Percentiles rank a stretch among this genome's conserved stretches.
Evolutionary conservation across 2,329 filamentous ascomycete genomes (phyloP).

Genomic region (Dothideomycetes sp.): DNA sequence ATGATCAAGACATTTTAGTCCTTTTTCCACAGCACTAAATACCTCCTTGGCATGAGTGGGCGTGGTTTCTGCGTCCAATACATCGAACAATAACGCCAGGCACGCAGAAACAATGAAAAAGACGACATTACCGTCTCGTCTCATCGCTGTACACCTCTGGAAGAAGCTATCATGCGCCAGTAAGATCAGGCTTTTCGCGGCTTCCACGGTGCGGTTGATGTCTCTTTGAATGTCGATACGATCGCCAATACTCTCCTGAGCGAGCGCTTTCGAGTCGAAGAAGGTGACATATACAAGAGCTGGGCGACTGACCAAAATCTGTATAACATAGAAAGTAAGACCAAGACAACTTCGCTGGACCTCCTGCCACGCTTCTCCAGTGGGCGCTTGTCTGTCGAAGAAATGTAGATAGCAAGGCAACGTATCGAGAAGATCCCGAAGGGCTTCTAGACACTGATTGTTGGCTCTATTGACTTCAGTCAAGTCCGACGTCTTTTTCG

Average conservation of each 20-base stretch:
- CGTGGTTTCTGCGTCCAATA: constrained; percentile 10
- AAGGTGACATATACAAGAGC: constrained; percentile 11
- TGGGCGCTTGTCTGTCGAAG: neutral
- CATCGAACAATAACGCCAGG: constrained; percentile 8
- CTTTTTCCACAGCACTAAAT: constrained; percentile 6
- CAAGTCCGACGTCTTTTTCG: neutral
- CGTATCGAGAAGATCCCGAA: neutral
- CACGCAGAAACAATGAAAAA: constrained; percentile 12
- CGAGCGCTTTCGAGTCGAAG: constrained; percentile 5
- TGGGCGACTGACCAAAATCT: constrained; percentile 5
- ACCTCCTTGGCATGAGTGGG: constrained; percentile 9
- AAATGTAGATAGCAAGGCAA: constrained; percentile 4
- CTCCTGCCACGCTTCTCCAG: constrained; percentile 2
- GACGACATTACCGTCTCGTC: constrained; percentile 10
- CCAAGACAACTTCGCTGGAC: constrained; percentile 6
- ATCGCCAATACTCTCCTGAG: constrained; percentile 12
- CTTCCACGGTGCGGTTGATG: constrained; percentile 3
- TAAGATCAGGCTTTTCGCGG: constrained; percentile 2
- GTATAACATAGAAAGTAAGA: constrained; percentile 2
- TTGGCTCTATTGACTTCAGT: constrained; percentile 3
- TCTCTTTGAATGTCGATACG: constrained; percentile 8
- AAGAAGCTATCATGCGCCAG: constrained; percentile 9
- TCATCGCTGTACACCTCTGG: constrained; percentile 4
- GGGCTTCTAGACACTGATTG: neutral
- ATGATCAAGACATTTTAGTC: constrained; percentile 2